A percentile compares a stretch with the other conserved stretches of the same genome.
Conservation (phyloP, 805 yeast species). For the Kazachstania psychrophila region DNA sequence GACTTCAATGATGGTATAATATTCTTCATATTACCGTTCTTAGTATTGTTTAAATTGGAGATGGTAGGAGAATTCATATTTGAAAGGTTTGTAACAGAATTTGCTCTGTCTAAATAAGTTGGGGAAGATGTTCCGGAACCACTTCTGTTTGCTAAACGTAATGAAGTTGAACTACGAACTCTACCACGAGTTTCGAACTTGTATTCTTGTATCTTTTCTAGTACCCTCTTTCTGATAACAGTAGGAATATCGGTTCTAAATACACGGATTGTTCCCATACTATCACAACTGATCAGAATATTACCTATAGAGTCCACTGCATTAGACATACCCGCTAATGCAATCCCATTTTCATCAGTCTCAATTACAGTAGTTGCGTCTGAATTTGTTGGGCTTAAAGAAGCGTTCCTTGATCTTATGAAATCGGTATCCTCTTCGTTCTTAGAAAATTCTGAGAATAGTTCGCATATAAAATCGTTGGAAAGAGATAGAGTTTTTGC, state of each 20-base stretch:
- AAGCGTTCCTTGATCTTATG: background rate
- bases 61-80: background rate
- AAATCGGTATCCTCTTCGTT: constrained; percentile 5
- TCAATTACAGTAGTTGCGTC: background rate
- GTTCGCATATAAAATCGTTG: constrained; percentile 70
- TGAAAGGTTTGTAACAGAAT: constrained; percentile 4
- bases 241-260: constrained; percentile 73
- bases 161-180: constrained; percentile 3
- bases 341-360: background rate
- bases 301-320: constrained; percentile 30
- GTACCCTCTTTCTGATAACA: constrained; percentile 31
- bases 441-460: constrained; percentile 30
- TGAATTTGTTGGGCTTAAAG: background rate
- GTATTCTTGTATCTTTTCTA: constrained; percentile 15
- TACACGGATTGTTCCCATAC: constrained; percentile 60
- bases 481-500: constrained; percentile 57
- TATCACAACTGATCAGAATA: constrained; percentile 71
- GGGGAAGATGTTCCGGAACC: background rate
- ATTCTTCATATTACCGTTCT: background rate
- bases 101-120: constrained; percentile 3
- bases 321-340: constrained; percentile 9
- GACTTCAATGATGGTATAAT: background rate
- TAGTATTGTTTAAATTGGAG: background rate
- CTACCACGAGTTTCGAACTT: constrained; percentile 1
- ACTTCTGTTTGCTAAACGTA: constrained; percentile 2